Evolutionary conservation across 768 basidiomycete species (phyloP).

Genomic region (Termitomyces eurrhizus): DNA sequence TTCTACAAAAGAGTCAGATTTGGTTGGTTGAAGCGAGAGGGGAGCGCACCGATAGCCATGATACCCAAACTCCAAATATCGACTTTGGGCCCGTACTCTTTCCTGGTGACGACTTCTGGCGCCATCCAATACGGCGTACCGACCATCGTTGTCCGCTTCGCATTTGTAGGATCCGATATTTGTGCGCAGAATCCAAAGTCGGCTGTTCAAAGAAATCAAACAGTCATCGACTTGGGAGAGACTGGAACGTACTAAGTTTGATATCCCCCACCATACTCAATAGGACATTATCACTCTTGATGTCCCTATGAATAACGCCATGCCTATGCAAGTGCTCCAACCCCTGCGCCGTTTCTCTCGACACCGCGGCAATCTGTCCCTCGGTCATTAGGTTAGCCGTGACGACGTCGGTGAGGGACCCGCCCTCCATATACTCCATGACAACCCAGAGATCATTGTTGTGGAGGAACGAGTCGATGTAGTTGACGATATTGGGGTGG

Average conservation of each 20-base stretch:
- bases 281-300: slow-evolving; percentile 98
- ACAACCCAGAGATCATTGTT: slow-evolving; percentile 99
- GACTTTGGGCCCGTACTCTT: slow-evolving; percentile 98
- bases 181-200: slow-evolving; percentile 99
- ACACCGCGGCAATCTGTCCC: slow-evolving; percentile 97
- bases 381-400: slow-evolving; percentile 97
- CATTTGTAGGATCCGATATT: slow-evolving; percentile 82
- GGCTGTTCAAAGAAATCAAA: slow-evolving; percentile 42
- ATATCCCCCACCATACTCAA: slow-evolving; percentile 93
- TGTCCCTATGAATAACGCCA: slow-evolving; percentile 97
- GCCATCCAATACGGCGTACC: slow-evolving; percentile 99
- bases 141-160: slow-evolving; percentile 97
- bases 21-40: background rate
- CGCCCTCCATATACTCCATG: slow-evolving; percentile 99
- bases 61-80: slow-evolving; percentile 97
- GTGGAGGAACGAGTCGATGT: slow-evolving; percentile 96
- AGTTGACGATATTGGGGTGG: slow-evolving; percentile 99
- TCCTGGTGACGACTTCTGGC: slow-evolving; percentile 94
- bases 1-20: slow-evolving; percentile 41
- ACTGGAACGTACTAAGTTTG: slow-evolving; percentile 80
- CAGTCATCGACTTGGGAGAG: background rate
- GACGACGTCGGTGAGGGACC: slow-evolving; percentile 91
- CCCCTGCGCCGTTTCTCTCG: slow-evolving; percentile 88
- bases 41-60: slow-evolving; percentile 82
- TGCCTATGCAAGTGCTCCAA: slow-evolving; percentile 93